Conservation (phyloP, 129 eudicot genomes). For the Saussurea involucrata region DNA sequence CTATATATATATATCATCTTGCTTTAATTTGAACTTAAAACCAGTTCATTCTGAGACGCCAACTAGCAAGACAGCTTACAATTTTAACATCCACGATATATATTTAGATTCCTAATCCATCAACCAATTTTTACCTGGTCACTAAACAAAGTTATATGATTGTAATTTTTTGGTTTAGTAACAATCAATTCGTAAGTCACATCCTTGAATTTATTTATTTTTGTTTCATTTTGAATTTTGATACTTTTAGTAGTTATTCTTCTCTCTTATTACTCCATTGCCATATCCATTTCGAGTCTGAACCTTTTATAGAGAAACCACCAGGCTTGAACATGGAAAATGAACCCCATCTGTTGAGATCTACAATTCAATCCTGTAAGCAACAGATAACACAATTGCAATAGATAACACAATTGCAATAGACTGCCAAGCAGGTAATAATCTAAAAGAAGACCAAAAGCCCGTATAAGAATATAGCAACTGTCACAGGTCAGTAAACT, state of each 20-base stretch:
- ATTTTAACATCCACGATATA: background rate
- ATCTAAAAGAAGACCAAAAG: too few relatives aligned
- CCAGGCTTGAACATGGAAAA: too few relatives aligned
- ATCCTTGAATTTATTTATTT: too few relatives aligned
- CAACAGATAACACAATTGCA: too few relatives aligned
- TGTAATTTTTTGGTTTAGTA: background rate
- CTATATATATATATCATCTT: background rate
- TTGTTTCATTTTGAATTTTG: background rate
- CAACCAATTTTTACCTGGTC: background rate
- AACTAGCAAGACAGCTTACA: background rate
- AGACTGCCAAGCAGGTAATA: too few relatives aligned
- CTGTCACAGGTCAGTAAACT: too few relatives aligned
- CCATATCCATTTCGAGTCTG: background rate
- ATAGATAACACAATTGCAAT: too few relatives aligned
- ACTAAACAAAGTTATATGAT: slow-evolving; percentile 3
- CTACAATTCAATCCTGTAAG: too few relatives aligned
- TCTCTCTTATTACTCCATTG: background rate
- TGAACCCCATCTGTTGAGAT: too few relatives aligned
- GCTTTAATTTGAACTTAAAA: background rate
- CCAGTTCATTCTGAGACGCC: background rate
- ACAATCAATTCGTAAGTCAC: background rate
- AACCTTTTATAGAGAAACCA: too few relatives aligned
- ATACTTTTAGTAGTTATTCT: background rate
- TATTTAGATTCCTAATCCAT: background rate
- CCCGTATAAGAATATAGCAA: too few relatives aligned